phyloP scores from a whole-genome alignment of 208 protist genomes.

The Trypanosoma congolense region DNA sequence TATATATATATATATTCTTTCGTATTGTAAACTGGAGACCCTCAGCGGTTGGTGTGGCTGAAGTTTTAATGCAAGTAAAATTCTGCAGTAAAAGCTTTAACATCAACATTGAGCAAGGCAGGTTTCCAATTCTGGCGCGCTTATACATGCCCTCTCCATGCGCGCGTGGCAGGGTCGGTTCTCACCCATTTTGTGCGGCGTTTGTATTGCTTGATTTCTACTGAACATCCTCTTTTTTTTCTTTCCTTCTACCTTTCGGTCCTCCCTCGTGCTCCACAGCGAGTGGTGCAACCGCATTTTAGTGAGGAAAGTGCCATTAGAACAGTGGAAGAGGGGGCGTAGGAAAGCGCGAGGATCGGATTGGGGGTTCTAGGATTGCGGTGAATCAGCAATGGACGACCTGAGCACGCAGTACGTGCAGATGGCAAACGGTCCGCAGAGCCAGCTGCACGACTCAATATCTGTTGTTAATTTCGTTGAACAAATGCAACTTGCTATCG shows the following conservation, averaged over 20 bases:
- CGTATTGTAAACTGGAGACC: too few relatives aligned
- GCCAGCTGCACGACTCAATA: conserved; percentile 59
- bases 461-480: conserved; percentile 72
- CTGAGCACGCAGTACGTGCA: conserved; percentile 69
- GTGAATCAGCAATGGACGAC: conserved; percentile 51
- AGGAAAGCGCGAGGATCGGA: too few relatives aligned
- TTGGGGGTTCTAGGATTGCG: background rate
- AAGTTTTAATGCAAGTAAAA: too few relatives aligned
- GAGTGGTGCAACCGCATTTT: background rate
- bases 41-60: too few relatives aligned
- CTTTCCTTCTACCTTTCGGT: background rate
- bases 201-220: background rate
- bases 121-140: too few relatives aligned
- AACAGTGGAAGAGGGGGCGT: background rate
- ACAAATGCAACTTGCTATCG: conserved; percentile 58
- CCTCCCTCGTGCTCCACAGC: background rate
- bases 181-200: background rate
- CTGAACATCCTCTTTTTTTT: background rate
- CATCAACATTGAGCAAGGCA: too few relatives aligned
- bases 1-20: too few relatives aligned
- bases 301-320: too few relatives aligned
- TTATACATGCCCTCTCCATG: too few relatives aligned
- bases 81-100: too few relatives aligned
- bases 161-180: too few relatives aligned
- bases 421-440: conserved; percentile 62